Evolutionary conservation across 495 filamentous ascomycete species (phyloP), one percentile per base, ranked within the genome.

Genomic region (Xylaria acuta): DNA sequence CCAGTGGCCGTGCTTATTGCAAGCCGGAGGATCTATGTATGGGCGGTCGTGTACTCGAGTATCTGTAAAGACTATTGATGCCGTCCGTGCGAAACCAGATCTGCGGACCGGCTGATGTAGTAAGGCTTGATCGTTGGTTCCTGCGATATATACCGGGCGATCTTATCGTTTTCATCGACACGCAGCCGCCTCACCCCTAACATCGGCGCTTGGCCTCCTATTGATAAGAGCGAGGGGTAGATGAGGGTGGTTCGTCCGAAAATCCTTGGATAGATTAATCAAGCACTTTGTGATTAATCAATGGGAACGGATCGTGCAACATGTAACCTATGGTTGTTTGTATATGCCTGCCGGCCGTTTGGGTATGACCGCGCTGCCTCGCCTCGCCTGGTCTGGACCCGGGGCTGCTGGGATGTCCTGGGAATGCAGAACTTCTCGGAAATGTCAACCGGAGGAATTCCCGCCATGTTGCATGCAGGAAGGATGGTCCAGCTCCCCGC

Each of bases 101-200:
- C 59, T 45, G 45, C 59, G 59, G 45, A 54, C 68, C 45, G 56
- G 67, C 45, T 70, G 68, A 64, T 63, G 45, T 30, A 43, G 58
- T 40, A 47, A 71, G 63, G 60, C 60, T 40, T 47, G 60, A 71
- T 22, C n/a, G 25, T 56, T 53, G 34, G 59, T 47, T 47, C 45
- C 60, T 58, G 49, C 60, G n/a, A 64, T 14, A 71, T 56, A 71
- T 71, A 56, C 20, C 69, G 69, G 69, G 45, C 69, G 60, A 64
- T 71, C 59, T 71, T 71, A 71, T 51, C 9, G 38, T 43, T 71
- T 62, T 32, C 36, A 60, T 60, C 40, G 67, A 62, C 38, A 41
- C 34, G 67, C 20, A 36, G 36, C 59, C 38, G 38, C 67, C 40
- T 56, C 25, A 20, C 18, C 45, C 27, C 59, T 45, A 45, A 41